Percentiles rank a stretch among this genome's conserved stretches.
Evolutionary conservation across 495 filamentous ascomycete species (phyloP).

Genomic region (Glarea lozoyensis): DNA sequence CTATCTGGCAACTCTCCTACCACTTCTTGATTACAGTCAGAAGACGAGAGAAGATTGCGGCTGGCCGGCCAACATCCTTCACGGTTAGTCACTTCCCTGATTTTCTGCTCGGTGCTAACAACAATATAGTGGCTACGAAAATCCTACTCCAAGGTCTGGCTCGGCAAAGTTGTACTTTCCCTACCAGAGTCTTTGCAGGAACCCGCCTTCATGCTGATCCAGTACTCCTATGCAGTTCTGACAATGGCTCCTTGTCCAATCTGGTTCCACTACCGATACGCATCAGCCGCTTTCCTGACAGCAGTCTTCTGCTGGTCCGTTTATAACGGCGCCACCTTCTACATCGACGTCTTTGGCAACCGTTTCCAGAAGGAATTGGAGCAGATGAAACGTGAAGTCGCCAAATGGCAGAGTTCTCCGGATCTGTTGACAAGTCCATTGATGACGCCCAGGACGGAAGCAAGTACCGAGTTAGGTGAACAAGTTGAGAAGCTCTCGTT

Average conservation of each 20-base stretch:
- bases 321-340: constrained; percentile 92
- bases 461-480: constrained; percentile 11
- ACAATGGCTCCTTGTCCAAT: constrained; percentile 92
- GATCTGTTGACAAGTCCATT: constrained; percentile 33
- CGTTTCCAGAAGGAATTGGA: constrained; percentile 96
- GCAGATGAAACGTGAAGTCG: constrained; percentile 78
- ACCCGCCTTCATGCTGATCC: constrained; percentile 88
- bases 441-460: constrained; percentile 27
- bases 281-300: constrained; percentile 65
- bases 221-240: constrained; percentile 79
- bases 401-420: constrained; percentile 67
- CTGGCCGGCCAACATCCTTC: constrained; percentile 90
- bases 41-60: constrained; percentile 86
- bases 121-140: constrained; percentile 95
- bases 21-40: constrained; percentile 91
- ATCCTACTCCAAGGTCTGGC: constrained; percentile 78
- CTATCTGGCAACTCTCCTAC: constrained; percentile 84
- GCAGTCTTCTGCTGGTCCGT: constrained; percentile 82
- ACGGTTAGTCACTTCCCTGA: no score
- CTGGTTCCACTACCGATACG: constrained; percentile 88
- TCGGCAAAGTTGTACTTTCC: constrained; percentile 74
- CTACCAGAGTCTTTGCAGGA: constrained; percentile 74
- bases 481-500: constrained; percentile 45
- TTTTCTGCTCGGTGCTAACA: no score
- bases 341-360: constrained; percentile 95